A percentile compares a stretch with the other conserved stretches of the same genome.
phyloP scores from a whole-genome alignment of 2,329 filamentous ascomycete species.

The Phyllosticta capitalensis region DNA sequence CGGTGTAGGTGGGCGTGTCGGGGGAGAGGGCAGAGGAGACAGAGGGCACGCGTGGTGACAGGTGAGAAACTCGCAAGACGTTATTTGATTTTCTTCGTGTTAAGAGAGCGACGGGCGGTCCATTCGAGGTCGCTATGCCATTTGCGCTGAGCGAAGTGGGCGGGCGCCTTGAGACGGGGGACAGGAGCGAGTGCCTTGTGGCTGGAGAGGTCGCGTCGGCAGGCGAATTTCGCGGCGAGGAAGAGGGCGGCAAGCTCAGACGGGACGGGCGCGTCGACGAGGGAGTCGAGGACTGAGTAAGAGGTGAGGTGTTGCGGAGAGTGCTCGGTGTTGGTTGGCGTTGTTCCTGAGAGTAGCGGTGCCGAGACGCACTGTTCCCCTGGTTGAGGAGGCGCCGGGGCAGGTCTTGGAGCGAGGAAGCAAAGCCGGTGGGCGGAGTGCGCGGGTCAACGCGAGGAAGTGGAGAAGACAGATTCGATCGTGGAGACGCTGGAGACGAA shows the following conservation, averaged over 20 bases:
- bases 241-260: not conserved
- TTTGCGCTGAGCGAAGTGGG: constrained; percentile 40
- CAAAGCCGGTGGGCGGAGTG: not conserved
- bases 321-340: not conserved
- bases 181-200: constrained; percentile 11
- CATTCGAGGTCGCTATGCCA: constrained; percentile 41
- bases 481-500: not conserved
- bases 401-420: constrained; percentile 1
- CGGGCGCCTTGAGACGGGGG: constrained; percentile 26
- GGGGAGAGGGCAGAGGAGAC: constrained; percentile 17
- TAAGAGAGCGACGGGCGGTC: constrained; percentile 42
- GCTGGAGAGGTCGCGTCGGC: constrained; percentile 5
- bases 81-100: constrained; percentile 28
- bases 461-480: not conserved
- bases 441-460: not conserved
- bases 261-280: not conserved
- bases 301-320: not conserved
- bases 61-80: constrained; percentile 16
- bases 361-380: constrained; percentile 11
- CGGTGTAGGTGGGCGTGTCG: constrained; percentile 13
- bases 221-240: not conserved
- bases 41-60: not conserved
- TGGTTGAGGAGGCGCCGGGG: constrained; percentile 3
- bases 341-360: constrained; percentile 1
- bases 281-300: not conserved